Evolutionary conservation across 192 early-diverging fungal genomes (phyloP).

Genomic region (Umbelopsis sp.): DNA sequence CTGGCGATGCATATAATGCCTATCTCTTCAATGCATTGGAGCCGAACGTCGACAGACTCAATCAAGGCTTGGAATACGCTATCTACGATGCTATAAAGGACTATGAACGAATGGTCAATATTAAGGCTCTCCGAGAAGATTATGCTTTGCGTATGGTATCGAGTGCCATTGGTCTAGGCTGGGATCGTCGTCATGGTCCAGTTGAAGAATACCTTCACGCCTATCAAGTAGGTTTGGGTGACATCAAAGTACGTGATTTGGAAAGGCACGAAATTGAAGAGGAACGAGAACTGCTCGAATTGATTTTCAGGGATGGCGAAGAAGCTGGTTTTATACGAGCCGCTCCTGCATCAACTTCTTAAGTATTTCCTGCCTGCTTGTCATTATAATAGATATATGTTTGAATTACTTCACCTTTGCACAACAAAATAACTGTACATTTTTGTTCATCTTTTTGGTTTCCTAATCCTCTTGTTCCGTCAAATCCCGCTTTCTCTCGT

Average conservation of each 20-base stretch:
- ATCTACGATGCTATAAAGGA: slow-evolving; percentile 42
- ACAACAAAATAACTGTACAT: too few species aligned
- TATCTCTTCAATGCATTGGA: slow-evolving; percentile 45
- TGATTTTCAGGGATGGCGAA: not conserved
- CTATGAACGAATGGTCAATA: slow-evolving; percentile 23
- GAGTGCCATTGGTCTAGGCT: slow-evolving; percentile 49
- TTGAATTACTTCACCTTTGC: too few species aligned
- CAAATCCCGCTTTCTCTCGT: too few species aligned
- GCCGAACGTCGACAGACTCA: slow-evolving; percentile 10
- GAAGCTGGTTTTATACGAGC: slow-evolving; percentile 3
- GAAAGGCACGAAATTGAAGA: slow-evolving; percentile 8
- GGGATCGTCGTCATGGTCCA: slow-evolving; percentile 53
- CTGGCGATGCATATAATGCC: slow-evolving; percentile 46
- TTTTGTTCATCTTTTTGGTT: too few species aligned
- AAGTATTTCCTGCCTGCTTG: not conserved
- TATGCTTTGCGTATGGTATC: slow-evolving; percentile 46
- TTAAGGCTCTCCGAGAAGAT: slow-evolving; percentile 41
- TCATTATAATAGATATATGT: not conserved
- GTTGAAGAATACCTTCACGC: slow-evolving; percentile 46
- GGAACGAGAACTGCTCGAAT: not conserved
- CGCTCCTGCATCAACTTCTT: not conserved
- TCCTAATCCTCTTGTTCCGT: too few species aligned
- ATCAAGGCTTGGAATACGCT: slow-evolving; percentile 33
- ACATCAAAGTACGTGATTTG: slow-evolving; percentile 12
- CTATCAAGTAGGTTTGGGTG: slow-evolving; percentile 35